phyloP scores from a whole-genome alignment of 768 basidiomycete genomes.

The Hericium rajendrae region DNA sequence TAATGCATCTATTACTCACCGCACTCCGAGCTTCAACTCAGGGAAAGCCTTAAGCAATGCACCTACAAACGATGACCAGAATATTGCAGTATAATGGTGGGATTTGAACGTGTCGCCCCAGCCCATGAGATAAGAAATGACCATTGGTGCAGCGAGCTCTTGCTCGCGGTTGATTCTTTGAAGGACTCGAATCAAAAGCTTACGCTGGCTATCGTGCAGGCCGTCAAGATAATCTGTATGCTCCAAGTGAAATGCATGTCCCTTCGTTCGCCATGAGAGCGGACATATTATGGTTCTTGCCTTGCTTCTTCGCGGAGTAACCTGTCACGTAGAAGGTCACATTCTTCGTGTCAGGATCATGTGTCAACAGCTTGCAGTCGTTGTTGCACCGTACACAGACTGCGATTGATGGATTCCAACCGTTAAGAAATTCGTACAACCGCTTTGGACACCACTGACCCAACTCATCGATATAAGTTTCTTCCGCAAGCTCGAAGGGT shows the following conservation, averaged over 20 bases:
- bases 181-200: conserved; percentile 24
- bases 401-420: conserved; percentile 19
- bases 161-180: conserved; percentile 28
- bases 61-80: conserved; percentile 22
- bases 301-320: conserved; percentile 14
- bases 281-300: conserved; percentile 24
- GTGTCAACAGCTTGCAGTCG: conserved; percentile 31
- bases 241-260: conserved; percentile 20
- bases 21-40: conserved; percentile 9
- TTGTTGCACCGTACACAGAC: conserved; percentile 27
- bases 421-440: conserved; percentile 14
- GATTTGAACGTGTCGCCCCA: conserved; percentile 30
- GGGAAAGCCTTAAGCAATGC: conserved; percentile 18
- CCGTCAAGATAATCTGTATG: conserved; percentile 8
- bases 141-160: conserved; percentile 29
- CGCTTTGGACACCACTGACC: conserved; percentile 15
- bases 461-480: conserved; percentile 6
- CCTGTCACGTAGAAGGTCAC: conserved; percentile 26
- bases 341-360: conserved; percentile 24
- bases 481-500: conserved; percentile 11
- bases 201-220: conserved; percentile 17
- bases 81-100: conserved; percentile 27
- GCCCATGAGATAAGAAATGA: conserved; percentile 34
- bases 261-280: conserved; percentile 26
- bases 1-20: too few relatives aligned